Base-by-base conservation (phyloP, 148 eudicot genomes). In the Spergularia bocconei region DNA sequence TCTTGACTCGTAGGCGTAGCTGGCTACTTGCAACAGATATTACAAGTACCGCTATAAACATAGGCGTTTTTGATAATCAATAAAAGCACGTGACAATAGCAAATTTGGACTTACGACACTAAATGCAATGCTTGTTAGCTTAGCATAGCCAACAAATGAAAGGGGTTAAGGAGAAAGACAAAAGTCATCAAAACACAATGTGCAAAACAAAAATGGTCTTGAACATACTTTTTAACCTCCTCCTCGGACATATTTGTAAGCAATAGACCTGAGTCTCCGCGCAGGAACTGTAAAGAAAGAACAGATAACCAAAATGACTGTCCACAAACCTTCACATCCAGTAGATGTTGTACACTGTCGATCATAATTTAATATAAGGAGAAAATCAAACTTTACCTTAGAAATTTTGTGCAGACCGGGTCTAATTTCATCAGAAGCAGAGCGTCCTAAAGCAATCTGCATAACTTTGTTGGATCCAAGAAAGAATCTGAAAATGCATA, bases 391-490 rank as follows among this genome's bases (percentile, higher is more conserved):
- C 41, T 56, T n/a, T 81, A 91, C 98, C 89, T 94, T 90, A 8
- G 98, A 87, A 75, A 91, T 77, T 83, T 90, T 94, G 85, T 89
- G 86, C 72, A 90, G 85, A 11, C 92, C 89, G 5, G 91, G 77
- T 73, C 80, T 83, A 51, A 90, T 72, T 85, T 94, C 96, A 81
- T 94, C 98, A 23, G 96, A 39, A 82, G 67, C 88, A 67, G 98
- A 90, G 29, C 98, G 90, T 52, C 98, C 98, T 55, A 94, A 73
- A 25, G 98, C 90, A 67, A 91, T 79, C 78, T 94, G 98, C 97
- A 94, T 94, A 64, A 94, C 97, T 88, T 91, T 94, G 93, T 94
- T 94, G 62, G 98, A 92, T 64, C 97, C 98, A 60, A 94, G 97
- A 80, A 94, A 94, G 79, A 91, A 91, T 73, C 98, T 91, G 84